Percentiles rank a stretch among this genome's conserved stretches.
Evolutionary conservation across 129 eudicot genomes (phyloP).

Genomic region (Centrapalus pauciflorus): DNA sequence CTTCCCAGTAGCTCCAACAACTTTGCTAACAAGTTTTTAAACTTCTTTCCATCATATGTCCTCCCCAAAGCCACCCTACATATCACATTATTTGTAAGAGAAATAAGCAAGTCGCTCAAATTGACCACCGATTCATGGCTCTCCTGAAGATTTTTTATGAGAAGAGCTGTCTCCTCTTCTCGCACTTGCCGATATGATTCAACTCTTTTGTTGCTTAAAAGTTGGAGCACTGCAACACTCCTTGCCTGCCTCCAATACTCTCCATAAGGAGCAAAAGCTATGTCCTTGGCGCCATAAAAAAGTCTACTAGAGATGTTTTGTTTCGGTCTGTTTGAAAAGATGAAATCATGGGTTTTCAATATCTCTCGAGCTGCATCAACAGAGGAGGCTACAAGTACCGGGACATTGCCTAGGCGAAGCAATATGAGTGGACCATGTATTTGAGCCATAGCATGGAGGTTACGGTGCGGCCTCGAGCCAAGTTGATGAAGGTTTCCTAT

Average conservation of each 20-base stretch:
- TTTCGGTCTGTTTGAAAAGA: no score
- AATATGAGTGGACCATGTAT: no score
- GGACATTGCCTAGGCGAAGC: no score
- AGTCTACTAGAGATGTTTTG: no score
- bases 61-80: constrained; percentile 48
- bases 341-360: no score
- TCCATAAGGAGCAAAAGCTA: constrained; percentile 38
- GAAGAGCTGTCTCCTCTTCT: constrained; percentile 25
- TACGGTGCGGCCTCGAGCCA: no score
- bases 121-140: constrained; percentile 9
- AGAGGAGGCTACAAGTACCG: no score
- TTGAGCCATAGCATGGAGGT: no score
- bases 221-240: constrained; percentile 40
- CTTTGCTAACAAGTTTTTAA: not conserved
- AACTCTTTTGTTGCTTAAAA: no score
- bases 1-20: not conserved
- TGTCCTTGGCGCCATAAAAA: no score
- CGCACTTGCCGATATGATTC: constrained; percentile 20
- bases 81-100: constrained; percentile 19
- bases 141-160: constrained; percentile 19
- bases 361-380: no score
- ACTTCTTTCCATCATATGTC: constrained; percentile 17
- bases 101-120: constrained; percentile 22
- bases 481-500: no score
- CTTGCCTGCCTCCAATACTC: constrained; percentile 49